A percentile compares a stretch with the other conserved stretches of the same genome.
phyloP scores from a whole-genome alignment of 2,329 filamentous ascomycete genomes.

The Penicillium sp. region DNA sequence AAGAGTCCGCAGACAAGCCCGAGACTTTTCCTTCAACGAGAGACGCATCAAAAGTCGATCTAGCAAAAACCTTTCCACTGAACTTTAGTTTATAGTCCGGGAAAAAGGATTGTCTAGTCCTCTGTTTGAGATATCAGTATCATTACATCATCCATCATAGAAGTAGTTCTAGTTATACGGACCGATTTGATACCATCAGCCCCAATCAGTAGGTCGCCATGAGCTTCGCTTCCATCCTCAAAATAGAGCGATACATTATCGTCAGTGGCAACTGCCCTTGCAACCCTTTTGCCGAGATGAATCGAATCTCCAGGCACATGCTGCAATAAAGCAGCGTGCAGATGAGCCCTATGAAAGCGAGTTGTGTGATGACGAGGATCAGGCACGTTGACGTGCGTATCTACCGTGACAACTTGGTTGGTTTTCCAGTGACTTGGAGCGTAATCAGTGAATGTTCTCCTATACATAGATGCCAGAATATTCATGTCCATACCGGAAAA shows the following conservation, averaged over 20 bases:
- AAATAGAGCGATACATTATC: slow-evolving; percentile 39
- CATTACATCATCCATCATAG: background rate
- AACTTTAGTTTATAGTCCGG: slow-evolving; percentile 38
- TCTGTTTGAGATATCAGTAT: slow-evolving; percentile 14
- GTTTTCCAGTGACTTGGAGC: slow-evolving; percentile 38
- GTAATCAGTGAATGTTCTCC: background rate
- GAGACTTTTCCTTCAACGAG: slow-evolving; percentile 36
- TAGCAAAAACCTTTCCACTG: slow-evolving; percentile 45
- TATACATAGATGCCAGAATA: background rate
- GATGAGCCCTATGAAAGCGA: slow-evolving; percentile 47
- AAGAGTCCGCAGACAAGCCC: slow-evolving; percentile 39
- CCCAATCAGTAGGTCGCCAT: slow-evolving; percentile 49
- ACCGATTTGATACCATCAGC: slow-evolving; percentile 53
- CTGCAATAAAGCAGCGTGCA: slow-evolving; percentile 47
- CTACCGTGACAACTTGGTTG: slow-evolving; percentile 37
- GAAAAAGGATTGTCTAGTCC: slow-evolving; percentile 38
- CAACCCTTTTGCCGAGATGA: slow-evolving; percentile 43
- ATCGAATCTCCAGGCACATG: slow-evolving; percentile 42
- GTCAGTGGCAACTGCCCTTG: slow-evolving; percentile 30
- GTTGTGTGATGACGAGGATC: slow-evolving; percentile 40
- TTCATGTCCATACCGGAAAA: slow-evolving; percentile 36
- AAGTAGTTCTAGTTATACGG: slow-evolving; percentile 25
- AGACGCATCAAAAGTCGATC: slow-evolving; percentile 43
- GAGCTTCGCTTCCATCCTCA: slow-evolving; percentile 43
- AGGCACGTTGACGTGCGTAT: slow-evolving; percentile 38